These are phyloP conservation scores for Penicillium sp. DNA, from an alignment of 2,329 filamentous ascomycete species.

Conservation along the genomic window DNA sequence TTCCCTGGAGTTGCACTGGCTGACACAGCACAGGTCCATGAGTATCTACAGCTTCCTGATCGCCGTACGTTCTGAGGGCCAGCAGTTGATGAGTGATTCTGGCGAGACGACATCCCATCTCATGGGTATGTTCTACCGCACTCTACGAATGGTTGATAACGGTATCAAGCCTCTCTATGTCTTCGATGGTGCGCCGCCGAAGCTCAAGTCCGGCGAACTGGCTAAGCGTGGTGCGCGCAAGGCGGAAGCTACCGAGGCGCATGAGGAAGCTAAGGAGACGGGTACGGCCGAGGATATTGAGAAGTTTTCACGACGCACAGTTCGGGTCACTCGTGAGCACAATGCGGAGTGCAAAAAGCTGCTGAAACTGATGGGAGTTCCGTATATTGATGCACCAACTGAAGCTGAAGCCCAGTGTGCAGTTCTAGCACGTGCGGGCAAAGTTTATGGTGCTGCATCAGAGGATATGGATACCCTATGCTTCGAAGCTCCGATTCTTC, in stretches of 20 bases:
- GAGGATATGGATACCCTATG: constrained; percentile 99
- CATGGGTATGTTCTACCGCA: constrained; percentile 99
- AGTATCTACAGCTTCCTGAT: constrained; percentile 98
- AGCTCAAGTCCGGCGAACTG: constrained; percentile 94
- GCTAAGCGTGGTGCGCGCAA: constrained; percentile 96
- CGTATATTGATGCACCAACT: constrained; percentile 90
- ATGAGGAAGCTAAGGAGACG: constrained; percentile 95
- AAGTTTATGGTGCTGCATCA: constrained; percentile 93
- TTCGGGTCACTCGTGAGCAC: constrained; percentile 93
- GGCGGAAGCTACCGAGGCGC: constrained; percentile 80
- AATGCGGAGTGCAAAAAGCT: constrained; percentile 91
- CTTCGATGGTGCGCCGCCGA: constrained; percentile 94
- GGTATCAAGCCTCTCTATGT: constrained; percentile 98
- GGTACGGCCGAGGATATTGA: constrained; percentile 97
- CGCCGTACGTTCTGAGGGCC: constrained; percentile 91
- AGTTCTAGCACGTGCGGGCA: constrained; percentile 79
- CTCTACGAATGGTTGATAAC: constrained; percentile 95
- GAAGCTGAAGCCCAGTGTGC: constrained; percentile 98
- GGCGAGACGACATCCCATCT: constrained; percentile 97
- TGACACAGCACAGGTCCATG: constrained; percentile 68
- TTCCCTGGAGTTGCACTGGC: constrained; percentile 4
- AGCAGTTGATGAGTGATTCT: constrained; percentile 91
- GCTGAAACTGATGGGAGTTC: constrained; percentile 92
- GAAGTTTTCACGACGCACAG: constrained; percentile 91
- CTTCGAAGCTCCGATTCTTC: constrained; percentile 85